Evolutionary conservation across 129 eudicot species (phyloP).

Genomic region (Artemisia annua): DNA sequence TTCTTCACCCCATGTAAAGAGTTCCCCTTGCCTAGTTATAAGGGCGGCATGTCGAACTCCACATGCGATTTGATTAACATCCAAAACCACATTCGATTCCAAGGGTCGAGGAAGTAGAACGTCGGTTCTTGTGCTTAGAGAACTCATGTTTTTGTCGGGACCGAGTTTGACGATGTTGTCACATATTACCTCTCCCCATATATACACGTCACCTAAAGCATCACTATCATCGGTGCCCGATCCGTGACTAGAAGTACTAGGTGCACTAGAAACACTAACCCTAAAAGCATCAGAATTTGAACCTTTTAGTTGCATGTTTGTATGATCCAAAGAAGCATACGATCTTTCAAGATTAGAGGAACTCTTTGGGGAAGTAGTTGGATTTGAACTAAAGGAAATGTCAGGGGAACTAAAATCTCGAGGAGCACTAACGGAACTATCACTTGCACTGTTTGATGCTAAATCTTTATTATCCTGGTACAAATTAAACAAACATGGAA

Average conservation of each 20-base stretch:
- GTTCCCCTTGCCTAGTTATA: slow-evolving; percentile 84
- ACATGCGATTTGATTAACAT: slow-evolving; percentile 81
- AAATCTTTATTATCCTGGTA: slow-evolving; percentile 80
- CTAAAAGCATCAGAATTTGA: slow-evolving; percentile 80
- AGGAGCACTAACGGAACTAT: slow-evolving; percentile 60
- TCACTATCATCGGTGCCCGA: slow-evolving; percentile 86
- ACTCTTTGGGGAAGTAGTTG: slow-evolving; percentile 62
- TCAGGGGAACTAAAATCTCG: slow-evolving; percentile 71
- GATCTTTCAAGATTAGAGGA: slow-evolving; percentile 51
- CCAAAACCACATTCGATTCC: slow-evolving; percentile 78
- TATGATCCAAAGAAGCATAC: slow-evolving; percentile 68
- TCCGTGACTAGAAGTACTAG: slow-evolving; percentile 95
- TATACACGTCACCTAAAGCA: slow-evolving; percentile 85
- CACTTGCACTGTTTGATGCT: slow-evolving; percentile 73
- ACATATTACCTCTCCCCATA: slow-evolving; percentile 94
- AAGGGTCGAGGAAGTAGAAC: slow-evolving; percentile 76
- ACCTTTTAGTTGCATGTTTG: slow-evolving; percentile 86
- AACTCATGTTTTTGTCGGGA: slow-evolving; percentile 49
- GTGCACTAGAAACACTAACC: slow-evolving; percentile 94
- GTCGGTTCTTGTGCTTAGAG: slow-evolving; percentile 56
- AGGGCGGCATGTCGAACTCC: slow-evolving; percentile 89
- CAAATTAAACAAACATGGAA: slow-evolving; percentile 3
- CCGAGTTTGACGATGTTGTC: slow-evolving; percentile 61
- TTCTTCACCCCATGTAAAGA: slow-evolving; percentile 95
- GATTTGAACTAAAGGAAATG: slow-evolving; percentile 53